Evolutionary conservation across 2,329 filamentous ascomycete genomes (phyloP), one percentile per base, ranked within the genome.

Genomic region (Conoideocrella luteorostrata): DNA sequence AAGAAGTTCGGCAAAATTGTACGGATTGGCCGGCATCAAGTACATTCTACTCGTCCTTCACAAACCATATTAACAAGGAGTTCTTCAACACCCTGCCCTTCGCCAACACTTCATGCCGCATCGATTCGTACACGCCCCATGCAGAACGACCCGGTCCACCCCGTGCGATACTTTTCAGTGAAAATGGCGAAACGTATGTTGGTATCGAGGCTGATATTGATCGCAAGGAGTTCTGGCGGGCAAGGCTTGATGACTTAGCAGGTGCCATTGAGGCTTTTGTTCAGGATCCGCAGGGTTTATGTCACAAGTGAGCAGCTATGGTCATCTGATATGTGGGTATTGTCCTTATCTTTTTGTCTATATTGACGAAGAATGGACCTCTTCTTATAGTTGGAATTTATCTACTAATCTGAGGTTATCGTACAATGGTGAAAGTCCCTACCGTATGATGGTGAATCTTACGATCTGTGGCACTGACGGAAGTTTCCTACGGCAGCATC

Each of bases 71-170:
- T 21, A 55, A 59, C 40, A 47, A 50, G 20, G 55, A 57, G 34
- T 57, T 52, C 44, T 59, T 59, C 20, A 56, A 59, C 42, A 38
- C 48, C 2, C 50, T 59, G 36, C 55, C 56, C 0, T 58, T 59
- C 37, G 56, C 56, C n/a, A 47, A 50, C 21, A 53, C 55, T 0
- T 41, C 49, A n/a, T 56, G 55, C 20, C 55, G 55, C 22, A 52
- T 57, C 6, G 55, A 58, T 17, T 57, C 56, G 26, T 49, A 45
- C 2, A 57, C 54, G 11, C 55, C 55, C 2, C 52, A 56, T 12
- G 51, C 54, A 2, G 55, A 57, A 21, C 50, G 52, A 9, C 43
- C 54, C 1, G 49, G 50, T n/a, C 55, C 55, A 0, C 54, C 55
- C 13, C 55, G 55, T 2, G 41, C 55, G 6, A 51, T 57, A 15